Conservation (phyloP, 345 rosid species). For the Kandelia obovata region DNA sequence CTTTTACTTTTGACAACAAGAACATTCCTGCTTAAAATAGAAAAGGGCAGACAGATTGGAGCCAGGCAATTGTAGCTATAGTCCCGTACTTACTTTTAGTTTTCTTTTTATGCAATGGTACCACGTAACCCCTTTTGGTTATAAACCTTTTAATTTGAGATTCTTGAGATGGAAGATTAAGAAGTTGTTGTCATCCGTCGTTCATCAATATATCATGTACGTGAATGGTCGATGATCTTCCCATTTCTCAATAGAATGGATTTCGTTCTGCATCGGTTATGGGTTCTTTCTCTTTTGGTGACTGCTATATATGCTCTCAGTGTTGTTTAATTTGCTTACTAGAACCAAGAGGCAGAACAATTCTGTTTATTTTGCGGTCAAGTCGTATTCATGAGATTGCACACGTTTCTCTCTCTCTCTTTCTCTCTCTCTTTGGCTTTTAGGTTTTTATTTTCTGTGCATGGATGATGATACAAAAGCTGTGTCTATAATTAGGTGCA, state of each 20-base stretch:
- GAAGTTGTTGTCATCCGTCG: no score
- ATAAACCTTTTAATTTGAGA: conserved; percentile 1
- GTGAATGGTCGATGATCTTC: no score
- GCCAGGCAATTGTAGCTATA: conserved; percentile 52
- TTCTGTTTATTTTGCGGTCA: no score
- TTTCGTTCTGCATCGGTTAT: not conserved
- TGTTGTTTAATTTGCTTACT: not conserved
- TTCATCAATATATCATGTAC: no score
- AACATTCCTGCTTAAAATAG: conserved; percentile 25
- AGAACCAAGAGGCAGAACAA: no score
- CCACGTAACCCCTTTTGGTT: conserved; percentile 1
- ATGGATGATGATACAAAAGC: no score
- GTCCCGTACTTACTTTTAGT: not conserved
- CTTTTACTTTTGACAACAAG: not conserved
- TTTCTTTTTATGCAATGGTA: conserved; percentile 2
- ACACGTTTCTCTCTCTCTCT: not conserved
- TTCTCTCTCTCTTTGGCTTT: not conserved
- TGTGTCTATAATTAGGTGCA: no score
- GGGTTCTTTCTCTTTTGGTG: not conserved
- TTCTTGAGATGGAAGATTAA: not conserved
- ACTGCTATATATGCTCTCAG: not conserved
- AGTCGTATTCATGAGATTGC: not conserved
- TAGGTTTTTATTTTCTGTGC: not conserved
- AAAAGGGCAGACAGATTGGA: conserved; percentile 60
- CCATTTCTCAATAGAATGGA: not conserved